Base-by-base conservation (phyloP, 2,329 filamentous ascomycete genomes). In the Aspergillus sp. region DNA sequence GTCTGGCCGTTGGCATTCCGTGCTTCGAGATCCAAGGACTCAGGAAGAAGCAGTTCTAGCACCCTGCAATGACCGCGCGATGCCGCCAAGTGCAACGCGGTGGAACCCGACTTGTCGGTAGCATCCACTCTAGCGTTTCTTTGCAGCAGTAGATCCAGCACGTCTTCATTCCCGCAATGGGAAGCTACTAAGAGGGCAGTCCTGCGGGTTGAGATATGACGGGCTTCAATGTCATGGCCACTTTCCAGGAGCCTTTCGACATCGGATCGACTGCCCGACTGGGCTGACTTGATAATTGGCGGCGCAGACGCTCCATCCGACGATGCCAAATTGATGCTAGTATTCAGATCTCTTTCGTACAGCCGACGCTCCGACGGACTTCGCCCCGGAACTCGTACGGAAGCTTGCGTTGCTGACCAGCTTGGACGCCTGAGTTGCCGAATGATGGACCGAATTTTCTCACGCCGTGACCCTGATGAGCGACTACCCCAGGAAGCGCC, bases 121-220 rank as follows among this genome's bases (percentile, higher is more conserved):
- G 66, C 66, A 57, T 72, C 64, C 10, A 73, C 50, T n/a, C 66
- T 67, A 10, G 75, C 75, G 32, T 70, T 69, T 30, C 66, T 61
- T 27, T 71, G 66, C 11, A 78, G 67, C 13, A 78, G 58, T 11
- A 76, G 56, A 32, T 70, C 66, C 17, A 75, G 71, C 13, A 77
- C 64, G 44, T 72, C 72, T 17, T 73, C 73, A 30, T 74, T 73
- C 8, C 75, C 76, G 62, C 75, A 78, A 58, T 78, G 75, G 6
- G 75, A 69, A 52, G 77, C 76, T 42, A 78, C 74, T 5, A 74
- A 64, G 11, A 78, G 68, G 13, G 76, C 75, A 41, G 70, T 78
- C 50, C 74, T 66, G n/a, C 71, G 68, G 2, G 74, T 73, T 47
- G 63, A 54, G 8, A 65, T 53, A 60, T 78, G 73, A 7, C 69